Evolutionary conservation across 2,329 filamentous ascomycete genomes (phyloP).

Genomic region (Xylaria multiplex): DNA sequence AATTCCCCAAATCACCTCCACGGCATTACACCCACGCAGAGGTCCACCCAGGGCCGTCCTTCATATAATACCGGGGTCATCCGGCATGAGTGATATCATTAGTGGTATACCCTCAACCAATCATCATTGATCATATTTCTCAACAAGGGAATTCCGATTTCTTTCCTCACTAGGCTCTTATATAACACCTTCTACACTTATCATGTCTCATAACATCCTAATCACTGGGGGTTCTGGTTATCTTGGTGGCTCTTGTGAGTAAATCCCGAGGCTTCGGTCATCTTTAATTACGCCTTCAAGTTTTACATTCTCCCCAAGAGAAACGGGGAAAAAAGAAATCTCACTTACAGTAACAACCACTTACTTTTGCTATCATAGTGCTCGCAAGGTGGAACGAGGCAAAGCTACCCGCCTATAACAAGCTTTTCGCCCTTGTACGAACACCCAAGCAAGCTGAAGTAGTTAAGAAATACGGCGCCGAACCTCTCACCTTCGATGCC

Average conservation of each 20-base stretch:
- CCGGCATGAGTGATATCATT: slow-evolving; percentile 1
- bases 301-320: not conserved
- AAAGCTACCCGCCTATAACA: slow-evolving; percentile 54
- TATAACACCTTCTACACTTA: not conserved
- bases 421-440: slow-evolving; percentile 59
- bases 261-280: not conserved
- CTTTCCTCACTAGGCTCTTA: not conserved
- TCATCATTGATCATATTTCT: slow-evolving; percentile 17
- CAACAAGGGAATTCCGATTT: slow-evolving; percentile 12
- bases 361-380: slow-evolving; percentile 39
- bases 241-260: slow-evolving; percentile 56
- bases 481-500: slow-evolving; percentile 55
- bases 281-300: not conserved
- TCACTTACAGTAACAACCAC: not conserved
- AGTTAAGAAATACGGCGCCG: slow-evolving; percentile 56
- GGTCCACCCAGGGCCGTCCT: not conserved
- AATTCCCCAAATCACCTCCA: slow-evolving; percentile 13
- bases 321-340: not conserved
- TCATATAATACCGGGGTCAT: slow-evolving; percentile 4
- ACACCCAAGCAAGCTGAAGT: slow-evolving; percentile 56
- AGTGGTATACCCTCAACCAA: slow-evolving; percentile 11
- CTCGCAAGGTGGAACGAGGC: slow-evolving; percentile 53
- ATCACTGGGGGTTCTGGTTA: slow-evolving; percentile 65
- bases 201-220: slow-evolving; percentile 54
- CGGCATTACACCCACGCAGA: not conserved